Conservation (phyloP, 2,329 filamentous ascomycete species). For the Talaromyces albobiverticillius region DNA sequence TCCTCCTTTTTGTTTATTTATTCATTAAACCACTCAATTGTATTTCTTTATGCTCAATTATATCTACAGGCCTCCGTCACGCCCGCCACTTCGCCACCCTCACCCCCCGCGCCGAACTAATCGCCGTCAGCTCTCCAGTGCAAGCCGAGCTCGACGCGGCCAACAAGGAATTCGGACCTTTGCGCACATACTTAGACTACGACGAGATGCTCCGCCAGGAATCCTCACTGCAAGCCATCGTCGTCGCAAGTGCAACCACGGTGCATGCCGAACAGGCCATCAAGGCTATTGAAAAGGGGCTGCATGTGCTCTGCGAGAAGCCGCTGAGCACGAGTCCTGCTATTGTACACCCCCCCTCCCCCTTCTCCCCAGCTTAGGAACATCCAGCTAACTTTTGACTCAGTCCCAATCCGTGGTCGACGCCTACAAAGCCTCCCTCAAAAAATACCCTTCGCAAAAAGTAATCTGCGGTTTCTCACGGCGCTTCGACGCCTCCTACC, state of each 20-base stretch:
- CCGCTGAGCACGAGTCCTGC: constrained; percentile 50
- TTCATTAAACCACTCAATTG: neutral
- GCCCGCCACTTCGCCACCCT: constrained; percentile 36
- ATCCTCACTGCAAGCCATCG: constrained; percentile 46
- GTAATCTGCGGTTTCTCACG: constrained; percentile 61
- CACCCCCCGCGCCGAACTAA: constrained; percentile 37
- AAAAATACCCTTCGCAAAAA: constrained; percentile 51
- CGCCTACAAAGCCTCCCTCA: constrained; percentile 47
- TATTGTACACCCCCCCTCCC: constrained; percentile 45
- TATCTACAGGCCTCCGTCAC: constrained; percentile 24
- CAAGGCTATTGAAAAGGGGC: constrained; percentile 47
- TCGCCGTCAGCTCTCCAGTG: constrained; percentile 39
- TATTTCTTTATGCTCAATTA: neutral
- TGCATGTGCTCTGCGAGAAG: constrained; percentile 52
- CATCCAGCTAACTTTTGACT: neutral
- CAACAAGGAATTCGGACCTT: constrained; percentile 42
- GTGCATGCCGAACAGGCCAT: constrained; percentile 51
- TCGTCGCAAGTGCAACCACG: constrained; percentile 49
- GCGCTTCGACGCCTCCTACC: constrained; percentile 60
- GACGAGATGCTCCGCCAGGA: constrained; percentile 50
- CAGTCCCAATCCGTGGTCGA: constrained; percentile 56
- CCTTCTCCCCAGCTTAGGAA: neutral
- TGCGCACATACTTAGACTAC: constrained; percentile 47
- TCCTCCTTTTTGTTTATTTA: neutral
- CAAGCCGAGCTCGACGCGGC: constrained; percentile 42